Percentiles rank a stretch among this genome's conserved stretches.
Evolutionary conservation across 495 filamentous ascomycete species (phyloP).

Genomic region (Letharia columbiana): DNA sequence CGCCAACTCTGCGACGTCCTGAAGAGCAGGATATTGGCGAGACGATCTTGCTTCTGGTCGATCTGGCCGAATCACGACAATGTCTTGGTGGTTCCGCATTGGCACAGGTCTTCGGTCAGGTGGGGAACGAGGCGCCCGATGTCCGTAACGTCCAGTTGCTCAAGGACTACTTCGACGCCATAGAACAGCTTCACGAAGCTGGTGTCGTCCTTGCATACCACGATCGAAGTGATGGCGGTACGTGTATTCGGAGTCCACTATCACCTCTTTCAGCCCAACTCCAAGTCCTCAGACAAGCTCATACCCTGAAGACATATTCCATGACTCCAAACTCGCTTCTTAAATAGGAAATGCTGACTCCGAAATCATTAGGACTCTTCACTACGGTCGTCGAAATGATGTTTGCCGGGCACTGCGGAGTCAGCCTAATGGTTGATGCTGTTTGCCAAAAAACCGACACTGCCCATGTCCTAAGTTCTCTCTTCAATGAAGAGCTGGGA

Average conservation of each 20-base stretch:
- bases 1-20: conserved; percentile 68
- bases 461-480: conserved; percentile 56
- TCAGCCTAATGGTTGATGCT: conserved; percentile 73
- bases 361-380: conserved; percentile 40
- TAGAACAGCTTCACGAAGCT: conserved; percentile 75
- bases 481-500: conserved; percentile 97
- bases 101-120: conserved; percentile 81
- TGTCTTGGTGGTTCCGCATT: conserved; percentile 86
- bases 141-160: conserved; percentile 72
- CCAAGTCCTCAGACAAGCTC: too few relatives aligned
- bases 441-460: conserved; percentile 48
- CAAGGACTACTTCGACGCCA: conserved; percentile 86
- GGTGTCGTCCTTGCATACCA: conserved; percentile 91
- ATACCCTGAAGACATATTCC: too few relatives aligned
- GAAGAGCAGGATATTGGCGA: conserved; percentile 92
- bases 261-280: too few relatives aligned
- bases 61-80: conserved; percentile 69
- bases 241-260: too few relatives aligned
- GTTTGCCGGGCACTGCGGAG: conserved; percentile 90
- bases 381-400: conserved; percentile 95
- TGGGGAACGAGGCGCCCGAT: conserved; percentile 78
- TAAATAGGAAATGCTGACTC: too few relatives aligned
- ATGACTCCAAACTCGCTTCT: too few relatives aligned
- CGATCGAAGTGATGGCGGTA: conserved; percentile 84
- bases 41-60: conserved; percentile 81